Evolutionary conservation across 805 yeast genomes (phyloP).

Genomic region (Saturnispora kantuleensis): DNA sequence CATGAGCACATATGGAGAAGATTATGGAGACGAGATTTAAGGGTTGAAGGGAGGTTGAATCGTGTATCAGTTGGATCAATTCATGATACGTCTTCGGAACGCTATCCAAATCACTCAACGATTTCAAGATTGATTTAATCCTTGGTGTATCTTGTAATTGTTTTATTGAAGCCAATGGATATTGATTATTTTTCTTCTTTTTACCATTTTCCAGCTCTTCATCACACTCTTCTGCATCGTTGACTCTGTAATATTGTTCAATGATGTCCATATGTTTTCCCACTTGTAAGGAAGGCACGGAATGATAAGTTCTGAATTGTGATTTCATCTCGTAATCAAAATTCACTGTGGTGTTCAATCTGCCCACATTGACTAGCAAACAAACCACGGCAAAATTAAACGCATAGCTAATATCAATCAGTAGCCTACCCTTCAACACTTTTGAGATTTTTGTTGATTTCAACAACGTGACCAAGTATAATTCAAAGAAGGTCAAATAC

Average conservation of each 20-base stretch:
- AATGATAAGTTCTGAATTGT: conserved; percentile 84
- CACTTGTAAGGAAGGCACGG: conserved; percentile 82
- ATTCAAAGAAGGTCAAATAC: conserved; percentile 68
- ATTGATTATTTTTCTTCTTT: conserved; percentile 2
- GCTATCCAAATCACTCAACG: conserved; percentile 63
- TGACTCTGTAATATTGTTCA: conserved; percentile 19
- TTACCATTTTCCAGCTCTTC: conserved; percentile 14
- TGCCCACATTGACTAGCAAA: conserved; percentile 79
- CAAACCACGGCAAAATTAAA: conserved; percentile 36
- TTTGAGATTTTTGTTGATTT: conserved; percentile 77
- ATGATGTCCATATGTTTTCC: conserved; percentile 34
- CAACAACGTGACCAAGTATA: conserved; percentile 73
- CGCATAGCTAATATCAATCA: conserved; percentile 40
- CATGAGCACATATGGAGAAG: conserved; percentile 61
- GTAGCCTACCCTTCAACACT: conserved; percentile 69
- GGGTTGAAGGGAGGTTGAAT: conserved; percentile 10
- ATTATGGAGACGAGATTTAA: conserved; percentile 65
- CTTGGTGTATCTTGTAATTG: conserved; percentile 94
- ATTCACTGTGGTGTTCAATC: conserved; percentile 91
- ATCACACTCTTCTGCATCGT: conserved; percentile 13
- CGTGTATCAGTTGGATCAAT: conserved; percentile 23
- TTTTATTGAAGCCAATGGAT: conserved; percentile 30
- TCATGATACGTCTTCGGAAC: conserved; percentile 39
- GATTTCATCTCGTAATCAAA: conserved; percentile 94
- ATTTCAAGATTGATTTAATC: conserved; percentile 78